These are phyloP conservation scores for Penicillium sp. DNA, from an alignment of 2,329 filamentous ascomycete genomes.

Conservation along the genomic window DNA sequence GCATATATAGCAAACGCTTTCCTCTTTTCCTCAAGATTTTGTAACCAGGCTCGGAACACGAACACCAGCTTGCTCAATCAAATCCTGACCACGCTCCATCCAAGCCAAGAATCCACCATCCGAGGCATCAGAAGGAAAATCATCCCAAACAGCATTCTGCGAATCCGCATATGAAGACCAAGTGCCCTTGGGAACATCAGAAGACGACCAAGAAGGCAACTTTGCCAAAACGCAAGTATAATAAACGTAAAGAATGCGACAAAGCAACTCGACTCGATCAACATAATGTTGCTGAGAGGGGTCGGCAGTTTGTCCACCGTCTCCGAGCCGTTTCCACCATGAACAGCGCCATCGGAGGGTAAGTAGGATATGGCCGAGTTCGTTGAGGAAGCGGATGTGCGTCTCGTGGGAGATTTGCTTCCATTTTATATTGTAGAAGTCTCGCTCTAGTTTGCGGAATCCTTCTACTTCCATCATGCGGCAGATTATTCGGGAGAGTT, in stretches of 20 bases:
- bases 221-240: constrained; percentile 50
- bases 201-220: constrained; percentile 43
- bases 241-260: constrained; percentile 52
- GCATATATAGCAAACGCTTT: constrained; percentile 6
- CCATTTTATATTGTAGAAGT: constrained; percentile 52
- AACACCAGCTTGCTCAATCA: constrained; percentile 47
- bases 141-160: constrained; percentile 45
- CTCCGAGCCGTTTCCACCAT: constrained; percentile 50
- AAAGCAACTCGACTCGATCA: constrained; percentile 46
- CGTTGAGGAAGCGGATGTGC: constrained; percentile 44
- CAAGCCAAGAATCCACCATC: constrained; percentile 46
- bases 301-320: constrained; percentile 40
- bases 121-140: constrained; percentile 46
- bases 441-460: constrained; percentile 48
- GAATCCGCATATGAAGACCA: constrained; percentile 49
- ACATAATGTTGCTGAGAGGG: constrained; percentile 45
- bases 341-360: constrained; percentile 51
- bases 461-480: constrained; percentile 53
- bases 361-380: constrained; percentile 47
- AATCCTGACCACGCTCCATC: constrained; percentile 44
- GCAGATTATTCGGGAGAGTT: constrained; percentile 51
- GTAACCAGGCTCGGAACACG: constrained; percentile 38
- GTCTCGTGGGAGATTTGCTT: constrained; percentile 49
- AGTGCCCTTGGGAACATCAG: constrained; percentile 43
- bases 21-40: constrained; percentile 25